A percentile compares a stretch with the other conserved stretches of the same genome.
These are phyloP conservation scores for Sungouiozyma intestinalis DNA, from an alignment of 805 yeast species.

Conservation along the genomic window DNA sequence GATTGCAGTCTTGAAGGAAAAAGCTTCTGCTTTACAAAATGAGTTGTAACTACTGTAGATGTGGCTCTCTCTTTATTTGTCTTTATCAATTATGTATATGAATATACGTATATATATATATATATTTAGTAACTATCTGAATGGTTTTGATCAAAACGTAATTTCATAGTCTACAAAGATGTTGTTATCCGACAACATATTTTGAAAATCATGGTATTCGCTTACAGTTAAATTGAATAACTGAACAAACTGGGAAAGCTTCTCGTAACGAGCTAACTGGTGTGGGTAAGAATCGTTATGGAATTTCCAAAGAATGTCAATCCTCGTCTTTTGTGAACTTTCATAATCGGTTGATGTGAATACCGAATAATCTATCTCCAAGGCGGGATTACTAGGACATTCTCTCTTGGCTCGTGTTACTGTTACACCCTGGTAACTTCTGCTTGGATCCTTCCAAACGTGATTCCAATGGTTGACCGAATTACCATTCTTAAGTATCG, in stretches of 20 bases:
- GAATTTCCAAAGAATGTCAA: not conserved
- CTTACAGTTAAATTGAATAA: constrained; percentile 19
- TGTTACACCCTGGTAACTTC: too few relatives aligned
- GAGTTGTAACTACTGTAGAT: constrained; percentile 30
- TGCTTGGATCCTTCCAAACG: constrained; percentile 2
- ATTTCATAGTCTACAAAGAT: constrained; percentile 19
- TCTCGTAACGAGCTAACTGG: not conserved
- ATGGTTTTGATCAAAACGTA: not conserved
- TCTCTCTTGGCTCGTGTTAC: too few relatives aligned
- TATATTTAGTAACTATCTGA: not conserved
- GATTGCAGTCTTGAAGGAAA: constrained; percentile 57
- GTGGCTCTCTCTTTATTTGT: not conserved
- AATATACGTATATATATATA: constrained; percentile 1
- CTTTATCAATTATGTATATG: not conserved
- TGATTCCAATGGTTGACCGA: constrained; percentile 4
- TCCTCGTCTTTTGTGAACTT: not conserved
- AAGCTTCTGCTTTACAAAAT: constrained; percentile 61
- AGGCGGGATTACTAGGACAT: too few relatives aligned
- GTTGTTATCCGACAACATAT: constrained; percentile 11
- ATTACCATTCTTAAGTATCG: constrained; percentile 4
- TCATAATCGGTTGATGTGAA: not conserved
- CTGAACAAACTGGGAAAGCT: constrained; percentile 5
- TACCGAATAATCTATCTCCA: not conserved
- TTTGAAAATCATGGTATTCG: constrained; percentile 18
- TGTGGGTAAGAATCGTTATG: not conserved